phyloP scores from a whole-genome alignment of 2,329 filamentous ascomycete genomes.

The Phaeosphaeria sp. region DNA sequence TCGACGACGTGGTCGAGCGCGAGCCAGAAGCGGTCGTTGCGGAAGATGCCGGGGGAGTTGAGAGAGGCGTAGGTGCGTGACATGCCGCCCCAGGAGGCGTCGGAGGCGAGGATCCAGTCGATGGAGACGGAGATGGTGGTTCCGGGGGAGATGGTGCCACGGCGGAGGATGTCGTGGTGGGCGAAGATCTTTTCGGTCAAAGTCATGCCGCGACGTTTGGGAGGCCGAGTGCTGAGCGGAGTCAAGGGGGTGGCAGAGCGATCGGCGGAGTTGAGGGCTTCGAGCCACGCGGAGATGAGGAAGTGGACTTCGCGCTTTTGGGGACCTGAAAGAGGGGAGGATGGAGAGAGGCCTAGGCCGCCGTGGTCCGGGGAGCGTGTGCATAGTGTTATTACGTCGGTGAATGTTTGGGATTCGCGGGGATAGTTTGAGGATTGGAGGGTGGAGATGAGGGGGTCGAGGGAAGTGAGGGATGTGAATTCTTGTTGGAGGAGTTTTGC shows the following conservation, averaged over 20 bases:
- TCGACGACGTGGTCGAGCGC: constrained; percentile 59
- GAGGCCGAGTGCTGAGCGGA: constrained; percentile 1
- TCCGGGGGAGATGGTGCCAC: constrained; percentile 46
- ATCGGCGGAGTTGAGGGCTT: constrained; percentile 39
- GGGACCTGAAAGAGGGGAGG: constrained; percentile 8
- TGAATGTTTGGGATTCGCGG: constrained; percentile 27
- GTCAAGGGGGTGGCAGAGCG: constrained; percentile 5
- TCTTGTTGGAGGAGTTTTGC: not conserved
- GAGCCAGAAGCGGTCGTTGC: constrained; percentile 60
- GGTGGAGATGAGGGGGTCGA: constrained; percentile 8
- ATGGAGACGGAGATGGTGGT: constrained; percentile 53
- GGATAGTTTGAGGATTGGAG: constrained; percentile 6
- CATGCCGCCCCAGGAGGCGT: constrained; percentile 55
- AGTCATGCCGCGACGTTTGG: constrained; percentile 44
- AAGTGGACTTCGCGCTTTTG: constrained; percentile 31
- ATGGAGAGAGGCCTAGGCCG: constrained; percentile 27
- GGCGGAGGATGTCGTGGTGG: constrained; percentile 48
- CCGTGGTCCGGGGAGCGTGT: constrained; percentile 28
- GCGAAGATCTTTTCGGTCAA: constrained; percentile 57
- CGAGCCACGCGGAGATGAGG: constrained; percentile 34
- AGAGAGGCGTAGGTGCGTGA: constrained; percentile 50
- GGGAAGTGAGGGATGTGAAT: not conserved
- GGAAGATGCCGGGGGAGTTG: constrained; percentile 53
- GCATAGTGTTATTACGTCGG: constrained; percentile 24
- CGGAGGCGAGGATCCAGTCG: constrained; percentile 57